Evolutionary conservation across 2,329 filamentous ascomycete genomes (phyloP).

Genomic region (Trichoderma sp.): DNA sequence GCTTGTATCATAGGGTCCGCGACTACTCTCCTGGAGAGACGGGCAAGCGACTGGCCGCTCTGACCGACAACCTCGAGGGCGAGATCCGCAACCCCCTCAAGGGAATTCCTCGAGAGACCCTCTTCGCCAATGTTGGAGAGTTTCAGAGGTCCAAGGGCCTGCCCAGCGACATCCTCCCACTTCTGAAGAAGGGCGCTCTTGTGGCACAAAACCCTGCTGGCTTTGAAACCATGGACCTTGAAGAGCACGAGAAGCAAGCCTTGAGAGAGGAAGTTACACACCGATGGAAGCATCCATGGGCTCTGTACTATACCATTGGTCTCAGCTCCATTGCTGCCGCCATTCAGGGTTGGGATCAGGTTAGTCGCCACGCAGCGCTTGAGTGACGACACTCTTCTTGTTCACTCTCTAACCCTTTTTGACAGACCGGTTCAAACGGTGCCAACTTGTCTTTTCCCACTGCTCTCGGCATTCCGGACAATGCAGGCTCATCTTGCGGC

Average conservation of each 20-base stretch:
- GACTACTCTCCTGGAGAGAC: not conserved
- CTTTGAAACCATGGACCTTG: conserved; percentile 45
- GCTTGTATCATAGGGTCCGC: not conserved
- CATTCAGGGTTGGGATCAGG: conserved; percentile 48
- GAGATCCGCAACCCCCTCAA: conserved; percentile 47
- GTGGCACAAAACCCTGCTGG: conserved; percentile 40
- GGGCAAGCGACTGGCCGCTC: not conserved
- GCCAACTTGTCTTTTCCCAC: conserved; percentile 46
- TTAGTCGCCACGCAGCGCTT: conserved; percentile 11
- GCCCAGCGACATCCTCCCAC: conserved; percentile 41
- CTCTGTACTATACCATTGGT: conserved; percentile 45
- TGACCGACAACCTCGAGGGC: conserved; percentile 26
- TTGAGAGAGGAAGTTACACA: conserved; percentile 45
- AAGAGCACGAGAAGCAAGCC: conserved; percentile 40
- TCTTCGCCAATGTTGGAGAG: conserved; percentile 51
- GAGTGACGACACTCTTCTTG: not conserved
- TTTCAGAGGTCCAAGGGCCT: conserved; percentile 52
- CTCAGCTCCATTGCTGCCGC: conserved; percentile 53
- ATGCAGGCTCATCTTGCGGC: conserved; percentile 30
- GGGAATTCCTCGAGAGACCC: conserved; percentile 48
- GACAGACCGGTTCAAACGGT: conserved; percentile 45
- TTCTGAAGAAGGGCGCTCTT: conserved; percentile 31
- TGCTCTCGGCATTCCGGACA: conserved; percentile 42
- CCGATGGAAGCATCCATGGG: conserved; percentile 48
- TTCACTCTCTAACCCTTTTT: not conserved